Percentiles rank a stretch among this genome's conserved stretches.
These are phyloP conservation scores for Pezicula carpinea DNA, from an alignment of 2,329 filamentous ascomycete genomes.

Conservation along the genomic window DNA sequence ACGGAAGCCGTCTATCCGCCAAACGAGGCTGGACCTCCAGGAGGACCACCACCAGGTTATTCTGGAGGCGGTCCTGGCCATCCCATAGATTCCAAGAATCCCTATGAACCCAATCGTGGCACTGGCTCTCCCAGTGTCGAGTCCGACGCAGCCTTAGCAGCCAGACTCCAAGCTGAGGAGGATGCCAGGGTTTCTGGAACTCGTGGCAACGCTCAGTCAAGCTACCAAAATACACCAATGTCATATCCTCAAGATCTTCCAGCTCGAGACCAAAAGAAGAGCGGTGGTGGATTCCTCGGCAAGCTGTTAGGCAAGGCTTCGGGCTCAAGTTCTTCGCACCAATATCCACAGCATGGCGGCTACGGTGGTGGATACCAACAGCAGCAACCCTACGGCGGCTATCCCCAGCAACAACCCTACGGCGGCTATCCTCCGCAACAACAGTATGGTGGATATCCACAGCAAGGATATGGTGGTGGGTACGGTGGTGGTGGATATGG, in stretches of 20 bases:
- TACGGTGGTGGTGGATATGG: slow-evolving; percentile 35
- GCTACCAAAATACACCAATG: slow-evolving; percentile 26
- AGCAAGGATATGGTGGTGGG: slow-evolving; percentile 27
- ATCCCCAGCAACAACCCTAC: slow-evolving; percentile 34
- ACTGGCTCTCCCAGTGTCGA: slow-evolving; percentile 26
- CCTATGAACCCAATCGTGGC: slow-evolving; percentile 18
- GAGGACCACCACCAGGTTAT: slow-evolving; percentile 67
- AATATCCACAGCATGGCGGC: slow-evolving; percentile 29
- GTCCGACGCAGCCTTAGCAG: slow-evolving; percentile 70
- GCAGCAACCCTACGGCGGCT: slow-evolving; percentile 31
- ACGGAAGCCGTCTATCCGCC: slow-evolving; percentile 62
- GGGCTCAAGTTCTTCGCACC: slow-evolving; percentile 22
- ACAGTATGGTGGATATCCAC: slow-evolving; percentile 27
- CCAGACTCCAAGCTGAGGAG: slow-evolving; percentile 79
- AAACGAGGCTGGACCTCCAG: slow-evolving; percentile 44
- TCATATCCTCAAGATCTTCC: slow-evolving; percentile 32
- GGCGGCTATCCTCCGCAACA: slow-evolving; percentile 31
- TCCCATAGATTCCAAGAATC: slow-evolving; percentile 13
- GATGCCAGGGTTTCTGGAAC: slow-evolving; percentile 49
- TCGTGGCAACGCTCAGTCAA: slow-evolving; percentile 15
- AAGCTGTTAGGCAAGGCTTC: slow-evolving; percentile 41
- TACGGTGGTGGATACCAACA: slow-evolving; percentile 27
- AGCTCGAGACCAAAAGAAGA: slow-evolving; percentile 36
- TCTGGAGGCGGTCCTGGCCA: slow-evolving; percentile 40
- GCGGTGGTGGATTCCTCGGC: slow-evolving; percentile 44